These are phyloP conservation scores for Zygosaccharomyces pseudobailii DNA, from an alignment of 1,139 yeast genomes.

Conservation along the genomic window DNA sequence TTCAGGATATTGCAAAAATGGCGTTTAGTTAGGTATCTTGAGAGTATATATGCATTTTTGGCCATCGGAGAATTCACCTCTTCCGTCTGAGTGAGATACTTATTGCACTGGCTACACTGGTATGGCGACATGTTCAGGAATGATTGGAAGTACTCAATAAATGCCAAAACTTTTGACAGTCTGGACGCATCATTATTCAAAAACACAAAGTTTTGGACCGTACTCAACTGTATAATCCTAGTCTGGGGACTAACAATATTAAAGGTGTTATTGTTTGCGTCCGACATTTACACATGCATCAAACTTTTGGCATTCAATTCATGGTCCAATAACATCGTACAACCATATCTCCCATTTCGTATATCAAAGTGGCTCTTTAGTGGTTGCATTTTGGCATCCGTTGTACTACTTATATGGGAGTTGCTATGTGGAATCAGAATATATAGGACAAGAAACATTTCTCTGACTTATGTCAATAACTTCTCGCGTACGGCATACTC, in stretches of 20 bases:
- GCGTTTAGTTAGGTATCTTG: not conserved
- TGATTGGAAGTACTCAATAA: slow-evolving; percentile 26
- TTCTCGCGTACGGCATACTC: slow-evolving; percentile 59
- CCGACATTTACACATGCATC: slow-evolving; percentile 78
- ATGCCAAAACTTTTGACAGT: slow-evolving; percentile 35
- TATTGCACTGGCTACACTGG: not conserved
- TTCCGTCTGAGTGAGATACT: too few relatives aligned
- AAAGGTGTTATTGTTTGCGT: slow-evolving; percentile 55
- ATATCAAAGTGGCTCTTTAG: slow-evolving; percentile 80
- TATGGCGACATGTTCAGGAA: slow-evolving; percentile 18
- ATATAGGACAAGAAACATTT: slow-evolving; percentile 58
- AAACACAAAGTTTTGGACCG: slow-evolving; percentile 49
- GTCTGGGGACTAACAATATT: slow-evolving; percentile 47
- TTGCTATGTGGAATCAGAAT: slow-evolving; percentile 56
- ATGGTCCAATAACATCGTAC: slow-evolving; percentile 58
- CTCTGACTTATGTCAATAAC: slow-evolving; percentile 63
- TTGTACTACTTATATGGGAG: slow-evolving; percentile 54
- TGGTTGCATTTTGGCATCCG: slow-evolving; percentile 75
- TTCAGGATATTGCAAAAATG: not conserved
- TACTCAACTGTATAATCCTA: slow-evolving; percentile 50
- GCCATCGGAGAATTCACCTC: too few relatives aligned
- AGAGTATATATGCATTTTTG: not conserved
- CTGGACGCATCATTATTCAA: slow-evolving; percentile 46
- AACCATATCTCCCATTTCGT: slow-evolving; percentile 54
- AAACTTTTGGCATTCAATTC: slow-evolving; percentile 67